phyloP scores from a whole-genome alignment of 140 eudicot genomes.

The Cichorium intybus region DNA sequence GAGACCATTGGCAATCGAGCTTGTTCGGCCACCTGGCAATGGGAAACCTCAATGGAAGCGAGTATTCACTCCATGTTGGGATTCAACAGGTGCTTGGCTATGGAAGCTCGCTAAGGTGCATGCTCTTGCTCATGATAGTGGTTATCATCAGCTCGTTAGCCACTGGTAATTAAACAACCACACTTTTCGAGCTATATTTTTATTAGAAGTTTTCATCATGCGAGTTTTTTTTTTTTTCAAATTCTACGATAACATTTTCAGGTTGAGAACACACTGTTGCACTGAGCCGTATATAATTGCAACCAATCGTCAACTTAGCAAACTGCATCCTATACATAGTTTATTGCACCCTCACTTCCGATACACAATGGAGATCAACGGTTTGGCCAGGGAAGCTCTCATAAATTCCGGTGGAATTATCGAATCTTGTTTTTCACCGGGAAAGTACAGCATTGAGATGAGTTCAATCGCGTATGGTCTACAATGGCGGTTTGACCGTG shows the following conservation, averaged over 20 bases:
- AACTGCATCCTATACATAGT: slow-evolving; percentile 42
- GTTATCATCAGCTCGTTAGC: slow-evolving; percentile 34
- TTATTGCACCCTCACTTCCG: slow-evolving; percentile 42
- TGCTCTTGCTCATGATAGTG: slow-evolving; percentile 34
- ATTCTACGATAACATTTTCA: slow-evolving; percentile 17
- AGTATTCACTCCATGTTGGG: slow-evolving; percentile 19
- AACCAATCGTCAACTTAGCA: slow-evolving; percentile 41
- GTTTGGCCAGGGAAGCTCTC: slow-evolving; percentile 34
- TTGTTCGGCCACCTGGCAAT: slow-evolving; percentile 17
- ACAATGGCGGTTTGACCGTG: neutral
- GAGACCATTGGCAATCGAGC: slow-evolving; percentile 28
- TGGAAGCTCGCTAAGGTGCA: slow-evolving; percentile 42
- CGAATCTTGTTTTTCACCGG: slow-evolving; percentile 29
- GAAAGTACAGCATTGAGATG: slow-evolving; percentile 21
- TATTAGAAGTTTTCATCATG: neutral
- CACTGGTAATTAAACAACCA: slow-evolving; percentile 38
- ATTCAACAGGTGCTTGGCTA: slow-evolving; percentile 23
- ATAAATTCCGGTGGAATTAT: slow-evolving; percentile 42
- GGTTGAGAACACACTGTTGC: slow-evolving; percentile 49
- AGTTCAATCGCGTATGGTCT: neutral
- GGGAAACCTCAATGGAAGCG: slow-evolving; percentile 33
- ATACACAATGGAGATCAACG: slow-evolving; percentile 46
- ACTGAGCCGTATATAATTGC: slow-evolving; percentile 53
- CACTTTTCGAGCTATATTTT: neutral
- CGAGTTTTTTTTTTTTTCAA: neutral